A percentile compares a stretch with the other conserved stretches of the same genome.
Evolutionary conservation across 1,284 basidiomycete genomes (phyloP).

Genomic region (Irpex sp.): DNA sequence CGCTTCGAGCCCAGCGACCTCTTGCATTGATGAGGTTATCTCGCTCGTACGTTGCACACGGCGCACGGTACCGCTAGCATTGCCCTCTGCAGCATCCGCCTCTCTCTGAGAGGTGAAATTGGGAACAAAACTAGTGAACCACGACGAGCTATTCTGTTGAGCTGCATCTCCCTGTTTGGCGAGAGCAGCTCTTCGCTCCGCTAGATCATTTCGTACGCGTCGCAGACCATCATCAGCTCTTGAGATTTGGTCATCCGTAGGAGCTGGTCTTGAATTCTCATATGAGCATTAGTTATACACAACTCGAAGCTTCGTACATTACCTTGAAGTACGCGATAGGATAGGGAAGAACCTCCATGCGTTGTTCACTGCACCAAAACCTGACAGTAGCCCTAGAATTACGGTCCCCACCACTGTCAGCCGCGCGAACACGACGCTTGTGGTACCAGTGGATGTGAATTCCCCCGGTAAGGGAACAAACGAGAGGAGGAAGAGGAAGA

Average conservation of each 20-base stretch:
- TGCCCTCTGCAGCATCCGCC: background rate
- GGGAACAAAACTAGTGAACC: slow-evolving; percentile 19
- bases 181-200: slow-evolving; percentile 34
- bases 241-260: slow-evolving; percentile 47
- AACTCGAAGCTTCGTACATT: slow-evolving; percentile 9
- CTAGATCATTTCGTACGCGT: slow-evolving; percentile 50
- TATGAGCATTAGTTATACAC: background rate
- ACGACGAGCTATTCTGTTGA: slow-evolving; percentile 10
- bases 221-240: slow-evolving; percentile 46
- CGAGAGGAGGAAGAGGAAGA: slow-evolving; percentile 59
- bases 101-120: slow-evolving; percentile 9
- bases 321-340: slow-evolving; percentile 21
- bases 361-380: slow-evolving; percentile 69
- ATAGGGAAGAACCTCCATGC: slow-evolving; percentile 47
- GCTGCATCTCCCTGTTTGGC: slow-evolving; percentile 13
- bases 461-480: slow-evolving; percentile 62
- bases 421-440: slow-evolving; percentile 49
- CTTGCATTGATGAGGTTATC: slow-evolving; percentile 36
- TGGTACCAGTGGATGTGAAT: slow-evolving; percentile 37
- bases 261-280: slow-evolving; percentile 26
- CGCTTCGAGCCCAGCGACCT: slow-evolving; percentile 61
- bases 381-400: slow-evolving; percentile 68
- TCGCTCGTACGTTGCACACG: slow-evolving; percentile 24
- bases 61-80: slow-evolving; percentile 25
- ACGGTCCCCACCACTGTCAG: slow-evolving; percentile 74